Percentiles rank a stretch among this genome's conserved stretches.
Conservation (phyloP, 495 filamentous ascomycete genomes). For the Aspergillus nanangensis region DNA sequence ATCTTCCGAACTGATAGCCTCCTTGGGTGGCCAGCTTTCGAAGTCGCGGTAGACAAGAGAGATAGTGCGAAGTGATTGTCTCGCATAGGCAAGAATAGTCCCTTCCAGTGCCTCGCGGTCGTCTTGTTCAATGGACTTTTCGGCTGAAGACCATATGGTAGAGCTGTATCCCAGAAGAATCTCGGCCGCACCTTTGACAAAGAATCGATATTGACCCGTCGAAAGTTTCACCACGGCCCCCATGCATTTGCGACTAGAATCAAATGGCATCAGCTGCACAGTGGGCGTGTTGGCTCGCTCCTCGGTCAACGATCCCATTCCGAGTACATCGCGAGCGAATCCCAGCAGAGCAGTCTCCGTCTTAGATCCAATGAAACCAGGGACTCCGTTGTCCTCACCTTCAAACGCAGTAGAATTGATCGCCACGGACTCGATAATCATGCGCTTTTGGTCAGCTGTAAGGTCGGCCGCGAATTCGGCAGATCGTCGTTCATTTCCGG, state of each 20-base stretch:
- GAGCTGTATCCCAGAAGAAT: constrained; percentile 64
- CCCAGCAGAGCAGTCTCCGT: constrained; percentile 70
- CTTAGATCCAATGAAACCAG: constrained; percentile 71
- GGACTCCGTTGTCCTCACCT: constrained; percentile 53
- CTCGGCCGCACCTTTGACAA: constrained; percentile 73
- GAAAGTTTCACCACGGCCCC: constrained; percentile 55
- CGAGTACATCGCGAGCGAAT: constrained; percentile 62
- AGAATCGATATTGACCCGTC: constrained; percentile 55
- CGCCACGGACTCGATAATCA: constrained; percentile 54
- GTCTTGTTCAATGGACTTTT: constrained; percentile 45
- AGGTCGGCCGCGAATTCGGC: constrained; percentile 4
- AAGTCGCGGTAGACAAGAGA: constrained; percentile 74
- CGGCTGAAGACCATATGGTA: constrained; percentile 55
- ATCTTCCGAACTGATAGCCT: constrained; percentile 44
- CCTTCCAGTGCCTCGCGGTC: constrained; percentile 31
- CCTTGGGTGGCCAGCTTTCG: constrained; percentile 64
- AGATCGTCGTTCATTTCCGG: constrained; percentile 2
- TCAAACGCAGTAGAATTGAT: constrained; percentile 79
- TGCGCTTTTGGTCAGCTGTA: constrained; percentile 33
- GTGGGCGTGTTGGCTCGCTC: constrained; percentile 58
- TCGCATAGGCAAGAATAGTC: constrained; percentile 67
- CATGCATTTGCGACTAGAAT: constrained; percentile 75
- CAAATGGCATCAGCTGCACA: constrained; percentile 70
- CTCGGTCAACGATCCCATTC: constrained; percentile 59
- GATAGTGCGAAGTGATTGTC: constrained; percentile 73